These are phyloP conservation scores for Neocucurbitaria cava DNA, from an alignment of 2,329 filamentous ascomycete species.

Conservation along the genomic window DNA sequence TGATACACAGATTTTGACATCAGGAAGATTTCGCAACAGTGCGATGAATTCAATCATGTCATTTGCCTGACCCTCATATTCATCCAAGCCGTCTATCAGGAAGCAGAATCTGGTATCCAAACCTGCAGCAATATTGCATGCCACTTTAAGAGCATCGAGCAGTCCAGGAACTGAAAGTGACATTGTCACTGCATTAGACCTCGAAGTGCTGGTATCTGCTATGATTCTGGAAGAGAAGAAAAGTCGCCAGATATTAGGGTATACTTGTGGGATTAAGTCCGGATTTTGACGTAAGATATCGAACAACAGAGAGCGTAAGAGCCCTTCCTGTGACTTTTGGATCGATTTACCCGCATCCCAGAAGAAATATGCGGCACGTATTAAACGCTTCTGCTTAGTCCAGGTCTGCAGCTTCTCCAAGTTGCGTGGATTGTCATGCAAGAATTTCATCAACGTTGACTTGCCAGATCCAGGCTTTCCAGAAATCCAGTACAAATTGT, in stretches of 20 bases:
- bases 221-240: background rate
- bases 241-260: background rate
- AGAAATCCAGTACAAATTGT: conserved; percentile 42
- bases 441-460: conserved; percentile 52
- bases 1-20: conserved; percentile 10
- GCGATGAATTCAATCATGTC: conserved; percentile 15
- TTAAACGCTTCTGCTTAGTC: background rate
- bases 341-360: conserved; percentile 4
- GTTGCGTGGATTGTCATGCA: background rate
- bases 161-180: background rate
- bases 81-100: conserved; percentile 10
- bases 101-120: conserved; percentile 3
- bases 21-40: conserved; percentile 14
- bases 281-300: conserved; percentile 7
- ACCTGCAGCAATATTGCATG: background rate
- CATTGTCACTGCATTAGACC: background rate
- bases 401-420: background rate
- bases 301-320: conserved; percentile 3
- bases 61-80: conserved; percentile 4
- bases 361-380: conserved; percentile 6
- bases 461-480: conserved; percentile 58
- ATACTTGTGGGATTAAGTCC: background rate
- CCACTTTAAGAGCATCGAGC: background rate
- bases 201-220: background rate
- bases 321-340: conserved; percentile 14